Evolutionary conservation across 73 alveolate genomes (phyloP), one percentile per base, ranked within the genome.

Genomic region (Blepharisma stoltei): DNA sequence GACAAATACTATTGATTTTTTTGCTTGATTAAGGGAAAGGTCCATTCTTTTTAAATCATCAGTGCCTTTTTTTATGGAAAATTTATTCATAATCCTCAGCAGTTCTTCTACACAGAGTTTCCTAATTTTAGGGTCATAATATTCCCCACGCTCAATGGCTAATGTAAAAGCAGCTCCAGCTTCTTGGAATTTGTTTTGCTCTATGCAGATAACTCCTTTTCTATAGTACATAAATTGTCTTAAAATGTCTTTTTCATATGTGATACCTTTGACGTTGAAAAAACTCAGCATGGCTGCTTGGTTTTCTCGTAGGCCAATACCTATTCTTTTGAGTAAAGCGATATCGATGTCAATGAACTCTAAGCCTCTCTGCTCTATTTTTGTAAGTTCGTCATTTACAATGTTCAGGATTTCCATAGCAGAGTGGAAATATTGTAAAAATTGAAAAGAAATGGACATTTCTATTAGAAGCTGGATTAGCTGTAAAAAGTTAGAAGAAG

Each of bases 101-200:
- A 60, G 5, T 9, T n/a, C 45, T 60, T 60, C 45, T 20, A 60
- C 45, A 14, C 46, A n/a, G 14, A 14, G 11, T 20, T 9, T 11
- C 14, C 73, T n/a, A 2, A 60, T 14, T 60, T 18, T 38, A 8
- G 73, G 73, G 5, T 60, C 73, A 38, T 60, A 60, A 60, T 60
- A 60, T 8, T 60, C 38, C 2, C 73, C 73, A 2, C 18, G 11
- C 23, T 60, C 73, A 9, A 60, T 60, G 18, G 45, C 73, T 60
- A 38, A 60, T 60, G 73, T 60, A 9, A 18, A 60, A 25, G 73
- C 73, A 1, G 14, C 46, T 14, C 73, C 46, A 2, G 73, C 73
- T 60, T 60, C 73, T 14, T 60, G 45, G 38, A 38, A 38, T 25
- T 60, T 60, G 46, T 60, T 38, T 8, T 38, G 14, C 5, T 60